Base-by-base conservation (phyloP, 441 rosid genomes). In the Arabidopsis lyrata region DNA sequence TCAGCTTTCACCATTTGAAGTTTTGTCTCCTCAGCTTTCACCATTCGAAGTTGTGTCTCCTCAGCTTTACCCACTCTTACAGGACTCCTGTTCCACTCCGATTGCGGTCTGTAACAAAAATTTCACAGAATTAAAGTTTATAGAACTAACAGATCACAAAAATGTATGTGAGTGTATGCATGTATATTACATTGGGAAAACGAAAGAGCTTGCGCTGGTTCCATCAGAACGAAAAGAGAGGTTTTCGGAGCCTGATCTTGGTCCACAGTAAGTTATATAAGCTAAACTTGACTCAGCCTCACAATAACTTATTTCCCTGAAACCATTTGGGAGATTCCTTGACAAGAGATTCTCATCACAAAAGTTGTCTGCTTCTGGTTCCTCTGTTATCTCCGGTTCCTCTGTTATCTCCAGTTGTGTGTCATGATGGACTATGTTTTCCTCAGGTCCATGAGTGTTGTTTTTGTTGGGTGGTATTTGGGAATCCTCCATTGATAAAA, bases 31-130 rank as follows among this genome's bases (percentile, higher is more conserved):
- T 29, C 5, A 29, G 31, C 31, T 29, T 3, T 29, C 8, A 77
- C 22, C 14, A 64, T 55, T 11, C 58, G 59, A 15, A 15, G 80
- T 77, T 81, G 83, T 3, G 31, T 27, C 31, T 80, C 72, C 42
- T 89, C 91, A 41, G 89, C 88, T 80, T 86, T 85, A 11, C 74
- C 86, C 98, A 93, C 90, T 77, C 90, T 83, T 57, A 82, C 85
- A 0, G 95, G 98, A 81, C 97, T 93, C 78, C 87, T 83, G 53
- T 83, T 87, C 96, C 97, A 90, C 66, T 93, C 98, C 0, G 82
- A 12, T 70, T 93, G 91, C 78, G 91, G 77, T 70, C 98, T 94
- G 86, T 34, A 59, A 41, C 53, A 59, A 15, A 67, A 36, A 34
- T 8, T 34, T 62, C 22, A 44, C 20, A 50, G 16, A 24, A 8